Evolutionary conservation across 768 basidiomycete species (phyloP), one percentile per base, ranked within the genome.

Genomic region (Hemileccinum rubropunctum): DNA sequence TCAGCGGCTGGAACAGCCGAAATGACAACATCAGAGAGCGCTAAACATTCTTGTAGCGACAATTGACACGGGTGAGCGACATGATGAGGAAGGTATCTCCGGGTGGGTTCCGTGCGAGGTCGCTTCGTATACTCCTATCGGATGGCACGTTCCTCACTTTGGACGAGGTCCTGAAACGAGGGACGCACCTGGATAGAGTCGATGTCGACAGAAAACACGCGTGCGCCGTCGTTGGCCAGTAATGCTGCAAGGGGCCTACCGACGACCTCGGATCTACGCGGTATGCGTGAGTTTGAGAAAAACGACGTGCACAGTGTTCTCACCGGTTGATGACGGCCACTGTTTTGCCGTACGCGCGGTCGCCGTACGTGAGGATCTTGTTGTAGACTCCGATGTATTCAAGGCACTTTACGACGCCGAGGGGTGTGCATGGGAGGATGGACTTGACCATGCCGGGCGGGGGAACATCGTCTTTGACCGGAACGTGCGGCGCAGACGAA

Each of bases 171-270:
- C 48, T 10, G 26, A 46, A 40, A 7, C 14, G 6, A 23, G 15
- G 38, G 41, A 38, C 21, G 15, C 36, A 83, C 85, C 73, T 97
- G 90, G 45, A 95, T 89, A 10, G 92, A 91, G 65, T 95, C 93
- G 48, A 98, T 91, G 66, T 99, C 97, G 5, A 90, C 91, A 6
- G 91, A 95, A 61, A 98, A 86, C 6, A 98, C 97, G 9, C 93
- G 79, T 2, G 95, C 97, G 26, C 97, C 97, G 63, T 99, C 97
- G 64, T 99, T 99, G 3, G 95, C 83, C 36, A 98, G 78, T 40
- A 99, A 74, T 4, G 97, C 97, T 0, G 94, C 95, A n/a, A 98
- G 76, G 12, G 95, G 97, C 52, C 97, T 78, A 15, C 97, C 97
- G 14, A 99, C 97, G 32, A 99, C 97, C 68, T 99, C 97, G 34